These are phyloP conservation scores for Solanum neorickii DNA, from an alignment of 257 asterid species.

Conservation along the genomic window DNA sequence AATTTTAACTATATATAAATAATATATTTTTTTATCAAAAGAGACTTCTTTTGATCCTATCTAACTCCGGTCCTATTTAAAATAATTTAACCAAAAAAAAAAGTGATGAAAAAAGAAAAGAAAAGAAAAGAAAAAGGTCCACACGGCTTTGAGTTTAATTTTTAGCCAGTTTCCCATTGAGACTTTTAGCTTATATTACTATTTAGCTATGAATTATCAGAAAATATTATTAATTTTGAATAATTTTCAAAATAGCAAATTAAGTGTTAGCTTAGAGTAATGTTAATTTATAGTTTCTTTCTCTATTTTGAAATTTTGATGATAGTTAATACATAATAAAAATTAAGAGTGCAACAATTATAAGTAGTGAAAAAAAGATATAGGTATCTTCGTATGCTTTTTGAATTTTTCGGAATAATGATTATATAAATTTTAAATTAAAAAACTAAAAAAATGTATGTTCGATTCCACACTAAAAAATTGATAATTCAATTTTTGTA, in stretches of 20 bases:
- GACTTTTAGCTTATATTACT: background rate
- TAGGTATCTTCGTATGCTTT: no score
- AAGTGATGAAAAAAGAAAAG: no score
- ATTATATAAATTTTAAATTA: no score
- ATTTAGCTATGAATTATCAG: background rate
- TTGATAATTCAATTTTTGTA: background rate
- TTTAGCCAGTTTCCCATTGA: background rate
- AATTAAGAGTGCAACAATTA: no score
- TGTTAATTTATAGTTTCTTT: background rate
- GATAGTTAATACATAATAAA: no score
- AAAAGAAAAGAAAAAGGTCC: background rate
- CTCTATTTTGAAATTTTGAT: background rate
- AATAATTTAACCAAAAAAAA: no score
- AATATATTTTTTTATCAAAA: no score
- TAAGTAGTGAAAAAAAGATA: background rate
- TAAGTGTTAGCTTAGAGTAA: background rate
- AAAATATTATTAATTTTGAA: background rate
- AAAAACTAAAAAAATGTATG: background rate
- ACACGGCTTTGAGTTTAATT: slow-evolving; percentile 10
- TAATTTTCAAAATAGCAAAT: no score
- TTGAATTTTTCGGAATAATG: background rate
- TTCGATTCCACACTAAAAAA: background rate
- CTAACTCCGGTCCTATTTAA: no score
- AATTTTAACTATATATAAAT: no score
- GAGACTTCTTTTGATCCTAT: no score